phyloP scores from a whole-genome alignment of 306 rosid species.

The Cicer bijugum region DNA sequence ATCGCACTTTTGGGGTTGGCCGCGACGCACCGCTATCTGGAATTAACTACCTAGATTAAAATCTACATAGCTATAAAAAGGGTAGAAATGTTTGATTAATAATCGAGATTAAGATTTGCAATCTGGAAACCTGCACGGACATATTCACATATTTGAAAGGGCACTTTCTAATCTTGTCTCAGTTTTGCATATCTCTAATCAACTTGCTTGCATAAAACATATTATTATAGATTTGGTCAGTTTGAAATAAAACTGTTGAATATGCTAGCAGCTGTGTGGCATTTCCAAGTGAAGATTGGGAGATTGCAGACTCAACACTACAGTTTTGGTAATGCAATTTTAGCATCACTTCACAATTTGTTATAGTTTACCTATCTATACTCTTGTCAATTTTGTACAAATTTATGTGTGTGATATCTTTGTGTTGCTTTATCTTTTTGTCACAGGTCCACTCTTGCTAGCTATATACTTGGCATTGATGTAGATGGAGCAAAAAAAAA shows the following conservation, averaged over 20 bases:
- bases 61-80: conserved; percentile 3
- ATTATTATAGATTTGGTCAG: conserved; percentile 35
- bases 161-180: conserved; percentile 1
- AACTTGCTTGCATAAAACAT: conserved; percentile 40
- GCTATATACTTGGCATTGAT: conserved; percentile 82
- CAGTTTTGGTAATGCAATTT: conserved; percentile 81
- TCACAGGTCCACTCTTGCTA: conserved; percentile 84
- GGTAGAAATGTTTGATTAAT: conserved; percentile 29
- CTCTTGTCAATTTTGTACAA: conserved; percentile 39
- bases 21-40: too few species aligned
- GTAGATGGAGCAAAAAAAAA: conserved; percentile 65
- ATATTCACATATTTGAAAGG: conserved; percentile 36
- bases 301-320: conserved; percentile 89
- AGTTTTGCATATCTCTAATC: conserved; percentile 30
- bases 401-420: conserved; percentile 29
- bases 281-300: conserved; percentile 96
- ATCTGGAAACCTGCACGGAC: conserved; percentile 39
- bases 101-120: conserved; percentile 21
- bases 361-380: conserved; percentile 21
- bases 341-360: conserved; percentile 29
- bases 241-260: conserved; percentile 46
- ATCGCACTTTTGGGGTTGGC: too few species aligned
- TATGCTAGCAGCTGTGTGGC: conserved; percentile 81
- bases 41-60: too few species aligned
- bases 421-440: conserved; percentile 31